Base-by-base conservation (phyloP, 768 basidiomycete genomes). In the Leccinum pellstonianum region DNA sequence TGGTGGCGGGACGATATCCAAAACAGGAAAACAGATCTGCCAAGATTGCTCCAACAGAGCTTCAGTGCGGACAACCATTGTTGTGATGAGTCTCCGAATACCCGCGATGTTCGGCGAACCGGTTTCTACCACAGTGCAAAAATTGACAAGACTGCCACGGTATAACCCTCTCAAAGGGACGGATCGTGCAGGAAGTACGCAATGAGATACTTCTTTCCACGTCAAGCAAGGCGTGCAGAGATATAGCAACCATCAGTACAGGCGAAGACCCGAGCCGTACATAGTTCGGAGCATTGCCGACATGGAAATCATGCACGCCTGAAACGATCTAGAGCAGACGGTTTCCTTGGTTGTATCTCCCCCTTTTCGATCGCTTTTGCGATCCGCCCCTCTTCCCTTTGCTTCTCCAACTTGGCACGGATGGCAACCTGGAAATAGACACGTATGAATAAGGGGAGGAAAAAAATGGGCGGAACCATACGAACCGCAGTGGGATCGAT, bases 401-500 rank as follows among this genome's bases (percentile, higher is more conserved):
- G 81, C 62, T 81, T 85, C 64, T 86, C 83, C 61, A 88, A 68
- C 68, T 89, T 90, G 49, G 81, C 82, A 9, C 87, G 84, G 58
- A 89, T 81, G 1, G 87, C 85, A n/a, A 84, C 79, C 73, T 83
- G 21, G 4, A 54, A 9, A 11, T 49, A 55, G 37, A 46, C 17
- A 43, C 21, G 35, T 0, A 3, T 53, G 1, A 54, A 47, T 52
- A 1, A 15, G 25, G 27, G 15, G 6, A 10, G 33, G 9, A 1
- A 0, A 21, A 56, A 33, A 29, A 27, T 15, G 25, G 4, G 17
- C 9, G 12, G 7, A 5, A 43, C 15, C 9, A 29, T 14, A 77
- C 83, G 56, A 57, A 91, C 90, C 23, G 83, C 80, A 23, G 82
- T 80, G 23, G 93, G 92, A 71, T 98, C 95, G 62, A 98, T 84